These are phyloP conservation scores for Sechiopsis laciniata DNA, from an alignment of 306 rosid species.

Conservation along the genomic window DNA sequence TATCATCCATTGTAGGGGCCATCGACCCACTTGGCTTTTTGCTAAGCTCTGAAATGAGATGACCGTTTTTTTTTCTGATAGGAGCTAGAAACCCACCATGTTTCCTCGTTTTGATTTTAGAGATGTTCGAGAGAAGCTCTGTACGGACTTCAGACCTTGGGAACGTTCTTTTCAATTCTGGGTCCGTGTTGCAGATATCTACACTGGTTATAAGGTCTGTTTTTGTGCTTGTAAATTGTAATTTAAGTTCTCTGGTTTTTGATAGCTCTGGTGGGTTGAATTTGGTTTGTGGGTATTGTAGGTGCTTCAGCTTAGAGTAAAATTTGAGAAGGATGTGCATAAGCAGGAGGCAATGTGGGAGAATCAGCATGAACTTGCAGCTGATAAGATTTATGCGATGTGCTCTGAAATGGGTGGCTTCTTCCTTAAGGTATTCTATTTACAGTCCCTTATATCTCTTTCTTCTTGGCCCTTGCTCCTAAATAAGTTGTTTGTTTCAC, in stretches of 20 bases:
- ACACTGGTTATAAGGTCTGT: conserved; percentile 82
- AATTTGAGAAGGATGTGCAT: conserved; percentile 66
- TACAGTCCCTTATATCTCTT: not conserved
- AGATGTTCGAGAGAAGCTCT: conserved; percentile 47
- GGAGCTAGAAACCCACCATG: conserved; percentile 30
- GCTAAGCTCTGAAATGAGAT: too few relatives aligned
- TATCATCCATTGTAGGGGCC: too few relatives aligned
- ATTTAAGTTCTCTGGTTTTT: not conserved
- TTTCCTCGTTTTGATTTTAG: conserved; percentile 52
- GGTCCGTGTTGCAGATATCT: conserved; percentile 78
- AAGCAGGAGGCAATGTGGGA: conserved; percentile 96
- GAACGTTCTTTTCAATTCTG: conserved; percentile 88
- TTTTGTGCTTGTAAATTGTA: not conserved
- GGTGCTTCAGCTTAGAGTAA: conserved; percentile 72
- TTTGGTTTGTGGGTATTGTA: conserved; percentile 31
- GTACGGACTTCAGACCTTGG: conserved; percentile 60
- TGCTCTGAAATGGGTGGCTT: conserved; percentile 66
- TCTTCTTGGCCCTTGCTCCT: not conserved
- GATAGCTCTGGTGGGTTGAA: conserved; percentile 8
- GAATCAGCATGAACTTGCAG: conserved; percentile 71
- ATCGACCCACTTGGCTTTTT: not conserved
- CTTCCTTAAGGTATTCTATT: conserved; percentile 66
- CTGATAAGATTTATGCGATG: conserved; percentile 78
- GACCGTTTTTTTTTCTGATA: too few relatives aligned
- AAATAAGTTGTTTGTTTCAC: too few relatives aligned